Percentiles rank a stretch among this genome's conserved stretches.
These are phyloP conservation scores for Populus nigra DNA, from an alignment of 345 rosid species.

Conservation along the genomic window DNA sequence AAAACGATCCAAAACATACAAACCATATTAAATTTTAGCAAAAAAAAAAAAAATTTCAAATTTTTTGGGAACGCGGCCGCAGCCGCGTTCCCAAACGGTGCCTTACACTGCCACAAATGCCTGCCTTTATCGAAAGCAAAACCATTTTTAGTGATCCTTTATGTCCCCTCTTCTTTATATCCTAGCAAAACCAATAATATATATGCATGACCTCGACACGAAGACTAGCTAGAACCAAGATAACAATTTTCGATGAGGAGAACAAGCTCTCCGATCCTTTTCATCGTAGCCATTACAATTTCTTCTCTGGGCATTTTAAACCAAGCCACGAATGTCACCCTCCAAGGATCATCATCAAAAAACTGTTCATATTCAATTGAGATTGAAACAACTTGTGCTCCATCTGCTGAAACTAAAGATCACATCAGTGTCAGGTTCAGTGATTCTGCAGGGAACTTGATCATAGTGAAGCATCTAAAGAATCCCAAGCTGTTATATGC, in stretches of 20 bases:
- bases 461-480: slow-evolving; percentile 8
- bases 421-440: slow-evolving; percentile 13
- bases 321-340: not conserved
- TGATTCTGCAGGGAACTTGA: slow-evolving; percentile 9
- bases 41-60: too few species aligned
- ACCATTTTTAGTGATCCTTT: too few species aligned
- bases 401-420: slow-evolving; percentile 21
- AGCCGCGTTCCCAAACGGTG: too few species aligned
- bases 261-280: not conserved
- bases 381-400: slow-evolving; percentile 21
- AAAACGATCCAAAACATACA: too few species aligned
- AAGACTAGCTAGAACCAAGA: not conserved
- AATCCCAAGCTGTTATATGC: slow-evolving; percentile 2
- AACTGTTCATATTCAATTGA: not conserved
- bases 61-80: too few species aligned
- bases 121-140: too few species aligned
- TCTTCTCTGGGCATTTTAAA: not conserved
- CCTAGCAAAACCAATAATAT: too few species aligned
- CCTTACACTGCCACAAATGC: too few species aligned
- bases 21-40: too few species aligned
- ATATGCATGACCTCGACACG: not conserved
- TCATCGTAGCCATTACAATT: not conserved
- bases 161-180: too few species aligned
- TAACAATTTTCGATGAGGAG: not conserved
- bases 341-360: not conserved